These are phyloP conservation scores for Fusarium siculi DNA, from an alignment of 2,329 filamentous ascomycete genomes.

Conservation along the genomic window DNA sequence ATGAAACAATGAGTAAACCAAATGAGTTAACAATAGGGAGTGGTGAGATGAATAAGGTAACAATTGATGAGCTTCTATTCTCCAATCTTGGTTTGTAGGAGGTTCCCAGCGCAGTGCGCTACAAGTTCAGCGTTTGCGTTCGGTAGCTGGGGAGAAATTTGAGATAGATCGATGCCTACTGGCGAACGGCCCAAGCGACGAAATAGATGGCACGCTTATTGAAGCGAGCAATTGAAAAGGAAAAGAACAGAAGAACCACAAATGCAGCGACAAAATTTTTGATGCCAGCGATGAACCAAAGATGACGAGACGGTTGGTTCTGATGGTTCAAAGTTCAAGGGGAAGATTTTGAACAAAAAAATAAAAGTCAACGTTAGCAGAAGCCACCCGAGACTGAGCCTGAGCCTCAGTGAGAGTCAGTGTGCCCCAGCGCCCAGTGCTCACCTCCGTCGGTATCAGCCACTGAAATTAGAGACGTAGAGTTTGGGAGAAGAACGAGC, in stretches of 20 bases:
- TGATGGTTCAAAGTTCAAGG: not conserved
- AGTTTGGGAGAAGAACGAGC: slow-evolving; percentile 13
- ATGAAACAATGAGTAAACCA: slow-evolving; percentile 4
- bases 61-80: slow-evolving; percentile 24
- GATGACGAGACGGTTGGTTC: not conserved
- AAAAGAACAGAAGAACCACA: not conserved
- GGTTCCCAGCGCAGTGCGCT: slow-evolving; percentile 1
- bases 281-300: slow-evolving; percentile 6
- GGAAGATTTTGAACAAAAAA: slow-evolving; percentile 3
- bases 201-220: slow-evolving; percentile 6
- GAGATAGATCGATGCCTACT: not conserved
- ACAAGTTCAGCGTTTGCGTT: slow-evolving; percentile 2
- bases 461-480: not conserved
- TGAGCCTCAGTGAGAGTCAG: slow-evolving; percentile 12
- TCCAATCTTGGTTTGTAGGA: slow-evolving; percentile 6
- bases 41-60: slow-evolving; percentile 15
- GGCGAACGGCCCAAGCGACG: not conserved
- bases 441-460: slow-evolving; percentile 4
- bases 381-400: slow-evolving; percentile 1
- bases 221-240: not conserved
- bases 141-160: not conserved
- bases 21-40: slow-evolving; percentile 8
- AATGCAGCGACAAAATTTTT: not conserved
- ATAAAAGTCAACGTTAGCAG: not conserved
- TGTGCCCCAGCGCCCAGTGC: slow-evolving; percentile 3